Evolutionary conservation across 1,284 basidiomycete species (phyloP), one percentile per base, ranked within the genome.

Genomic region (Ustilago hordei): DNA sequence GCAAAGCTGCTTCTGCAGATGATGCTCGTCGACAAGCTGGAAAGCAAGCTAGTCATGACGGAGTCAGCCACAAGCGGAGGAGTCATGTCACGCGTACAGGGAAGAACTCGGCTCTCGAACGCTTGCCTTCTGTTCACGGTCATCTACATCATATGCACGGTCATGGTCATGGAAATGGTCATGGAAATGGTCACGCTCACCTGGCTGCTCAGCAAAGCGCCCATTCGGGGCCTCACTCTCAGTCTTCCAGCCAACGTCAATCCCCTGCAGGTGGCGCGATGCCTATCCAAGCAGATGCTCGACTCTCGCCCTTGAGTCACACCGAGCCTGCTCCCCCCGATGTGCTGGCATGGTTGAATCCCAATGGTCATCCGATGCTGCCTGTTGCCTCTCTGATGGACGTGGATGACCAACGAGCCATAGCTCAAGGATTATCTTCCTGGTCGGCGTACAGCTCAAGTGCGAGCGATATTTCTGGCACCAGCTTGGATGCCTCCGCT

Each of bases 21-120:
- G 81, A 82, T 52, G 68, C 76, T 2, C 58, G 73, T 17, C 59
- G 78, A 35, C 72, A 79, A 19, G 75, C 77, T 31, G 64, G 76
- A 11, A 69, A 75, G 60, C 64, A 75, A 17, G 43, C 19, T 54
- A 59, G 58, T n/a, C 64, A 71, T 55, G 66, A 77, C 35, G 58
- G 68, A 47, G 55, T 43, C 50, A 52, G 60, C 45, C 75, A 73
- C 56, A 76, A 73, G 67, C 48, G 79, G 31, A 64, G 79, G 17
- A 78, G 75, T 52, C 75, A 75, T 23, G 74, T 61, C 36, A 62
- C 79, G 15, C 67, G 71, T 4, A 68, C 75, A 34, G 66, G 72
- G 31, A 77, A 79, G 60, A 79, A 69, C 59, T 71, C 72, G 12
- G 75, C 72, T 3, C 55, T 75, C 32, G 76, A 78, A 48, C 67